These are phyloP conservation scores for Ilex paraguariensis DNA, from an alignment of 305 asterid genomes.

Conservation along the genomic window DNA sequence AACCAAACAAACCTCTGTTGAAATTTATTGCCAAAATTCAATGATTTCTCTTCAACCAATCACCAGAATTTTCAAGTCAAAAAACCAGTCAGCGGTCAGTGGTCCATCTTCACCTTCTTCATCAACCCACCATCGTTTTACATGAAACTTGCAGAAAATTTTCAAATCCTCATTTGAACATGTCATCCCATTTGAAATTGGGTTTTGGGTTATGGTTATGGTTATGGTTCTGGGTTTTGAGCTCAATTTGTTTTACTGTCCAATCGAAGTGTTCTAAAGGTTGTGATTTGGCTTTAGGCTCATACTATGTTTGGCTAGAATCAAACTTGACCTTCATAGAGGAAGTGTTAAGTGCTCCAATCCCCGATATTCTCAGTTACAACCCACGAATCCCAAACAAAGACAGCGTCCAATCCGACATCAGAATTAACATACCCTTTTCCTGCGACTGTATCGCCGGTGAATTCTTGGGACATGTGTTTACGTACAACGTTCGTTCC, in stretches of 20 bases:
- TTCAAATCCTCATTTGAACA: background rate
- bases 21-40: too few species aligned
- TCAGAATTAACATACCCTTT: slow-evolving; percentile 62
- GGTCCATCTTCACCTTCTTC: too few species aligned
- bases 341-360: slow-evolving; percentile 12
- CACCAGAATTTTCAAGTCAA: too few species aligned
- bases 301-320: slow-evolving; percentile 39
- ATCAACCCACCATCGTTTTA: too few species aligned
- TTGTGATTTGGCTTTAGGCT: slow-evolving; percentile 68
- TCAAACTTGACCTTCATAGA: slow-evolving; percentile 34
- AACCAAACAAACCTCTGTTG: too few species aligned
- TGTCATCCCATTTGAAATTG: background rate
- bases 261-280: slow-evolving; percentile 49
- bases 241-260: slow-evolving; percentile 28
- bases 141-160: too few species aligned
- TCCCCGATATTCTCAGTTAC: slow-evolving; percentile 26
- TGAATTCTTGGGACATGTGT: slow-evolving; percentile 46
- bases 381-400: slow-evolving; percentile 43
- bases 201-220: background rate
- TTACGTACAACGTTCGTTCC: slow-evolving; percentile 25
- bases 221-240: background rate
- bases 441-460: slow-evolving; percentile 52
- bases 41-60: too few species aligned
- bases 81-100: too few species aligned
- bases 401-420: slow-evolving; percentile 34